Evolutionary conservation across 78 protist species (phyloP).

Genomic region (Cavenderia fasciculata): DNA sequence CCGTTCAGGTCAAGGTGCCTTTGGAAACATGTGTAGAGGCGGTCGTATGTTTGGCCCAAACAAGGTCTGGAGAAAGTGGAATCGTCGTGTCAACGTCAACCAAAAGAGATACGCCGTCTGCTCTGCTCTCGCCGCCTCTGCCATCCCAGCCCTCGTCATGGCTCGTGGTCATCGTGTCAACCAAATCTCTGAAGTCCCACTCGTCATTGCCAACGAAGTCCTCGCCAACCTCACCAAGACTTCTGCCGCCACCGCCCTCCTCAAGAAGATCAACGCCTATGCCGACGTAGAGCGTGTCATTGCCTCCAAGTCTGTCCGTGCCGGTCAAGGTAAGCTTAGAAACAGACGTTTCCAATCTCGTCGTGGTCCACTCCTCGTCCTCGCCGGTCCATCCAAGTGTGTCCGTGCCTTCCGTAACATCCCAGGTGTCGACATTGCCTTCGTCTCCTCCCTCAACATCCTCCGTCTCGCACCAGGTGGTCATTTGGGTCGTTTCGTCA

Average conservation of each 20-base stretch:
- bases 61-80: conserved; percentile 98
- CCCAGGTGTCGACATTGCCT: conserved; percentile 97
- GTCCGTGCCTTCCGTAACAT: conserved; percentile 97
- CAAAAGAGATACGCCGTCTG: conserved; percentile 96
- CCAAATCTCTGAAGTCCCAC: conserved; percentile 96
- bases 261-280: conserved; percentile 91
- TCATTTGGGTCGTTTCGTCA: conserved; percentile 99
- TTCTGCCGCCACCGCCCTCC: conserved; percentile 93
- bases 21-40: conserved; percentile 98
- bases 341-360: conserved; percentile 97
- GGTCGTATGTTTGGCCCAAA: conserved; percentile 99
- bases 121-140: conserved; percentile 99
- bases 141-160: conserved; percentile 97
- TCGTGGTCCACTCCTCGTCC: conserved; percentile 98
- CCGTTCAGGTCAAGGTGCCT: conserved; percentile 99
- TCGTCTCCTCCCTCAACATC: conserved; percentile 96
- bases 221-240: conserved; percentile 93
- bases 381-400: conserved; percentile 85
- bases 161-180: conserved; percentile 99
- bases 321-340: conserved; percentile 99
- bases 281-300: conserved; percentile 92
- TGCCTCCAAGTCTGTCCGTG: conserved; percentile 88
- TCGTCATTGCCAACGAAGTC: conserved; percentile 91
- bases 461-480: conserved; percentile 99
- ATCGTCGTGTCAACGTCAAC: conserved; percentile 95